Evolutionary conservation across 2,329 filamentous ascomycete genomes (phyloP).

Genomic region (Phaeophleospora eucalypticola): DNA sequence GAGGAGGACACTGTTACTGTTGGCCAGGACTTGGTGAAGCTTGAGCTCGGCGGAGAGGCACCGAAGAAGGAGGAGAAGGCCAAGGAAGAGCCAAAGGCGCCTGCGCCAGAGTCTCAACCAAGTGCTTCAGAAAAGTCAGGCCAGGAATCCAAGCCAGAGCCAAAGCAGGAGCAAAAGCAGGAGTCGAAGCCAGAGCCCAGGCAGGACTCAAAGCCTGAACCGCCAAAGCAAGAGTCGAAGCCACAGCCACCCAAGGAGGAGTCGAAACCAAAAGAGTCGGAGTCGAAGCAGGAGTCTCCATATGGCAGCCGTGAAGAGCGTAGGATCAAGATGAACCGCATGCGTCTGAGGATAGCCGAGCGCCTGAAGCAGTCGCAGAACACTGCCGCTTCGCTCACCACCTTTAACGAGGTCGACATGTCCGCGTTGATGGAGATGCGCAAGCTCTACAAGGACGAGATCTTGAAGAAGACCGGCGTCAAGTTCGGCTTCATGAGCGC

Average conservation of each 20-base stretch:
- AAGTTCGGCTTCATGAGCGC: slow-evolving; percentile 99
- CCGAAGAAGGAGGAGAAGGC: slow-evolving; percentile 56
- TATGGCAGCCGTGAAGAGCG: slow-evolving; percentile 80
- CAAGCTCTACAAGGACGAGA: slow-evolving; percentile 93
- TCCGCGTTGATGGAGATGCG: slow-evolving; percentile 95
- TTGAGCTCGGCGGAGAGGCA: slow-evolving; percentile 69
- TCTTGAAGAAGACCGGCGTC: slow-evolving; percentile 91
- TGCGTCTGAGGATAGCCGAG: slow-evolving; percentile 95
- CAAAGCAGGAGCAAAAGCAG: slow-evolving; percentile 44
- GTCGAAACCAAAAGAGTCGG: slow-evolving; percentile 38
- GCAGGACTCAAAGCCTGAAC: slow-evolving; percentile 35
- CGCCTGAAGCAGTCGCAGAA: slow-evolving; percentile 99
- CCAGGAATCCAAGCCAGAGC: slow-evolving; percentile 23
- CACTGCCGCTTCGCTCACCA: slow-evolving; percentile 92
- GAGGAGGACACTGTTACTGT: slow-evolving; percentile 96
- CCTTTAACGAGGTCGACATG: slow-evolving; percentile 99
- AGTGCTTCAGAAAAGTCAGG: slow-evolving; percentile 50
- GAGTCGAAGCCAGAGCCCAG: slow-evolving; percentile 43
- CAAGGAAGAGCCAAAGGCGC: slow-evolving; percentile 56
- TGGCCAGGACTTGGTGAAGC: slow-evolving; percentile 81
- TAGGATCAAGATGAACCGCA: slow-evolving; percentile 98
- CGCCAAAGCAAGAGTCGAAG: slow-evolving; percentile 49
- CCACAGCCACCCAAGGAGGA: slow-evolving; percentile 39
- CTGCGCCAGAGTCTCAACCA: slow-evolving; percentile 49
- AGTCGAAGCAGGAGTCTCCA: slow-evolving; percentile 38